phyloP scores from a whole-genome alignment of 1,284 basidiomycete species.

The Sanguinoderma infundibulare region DNA sequence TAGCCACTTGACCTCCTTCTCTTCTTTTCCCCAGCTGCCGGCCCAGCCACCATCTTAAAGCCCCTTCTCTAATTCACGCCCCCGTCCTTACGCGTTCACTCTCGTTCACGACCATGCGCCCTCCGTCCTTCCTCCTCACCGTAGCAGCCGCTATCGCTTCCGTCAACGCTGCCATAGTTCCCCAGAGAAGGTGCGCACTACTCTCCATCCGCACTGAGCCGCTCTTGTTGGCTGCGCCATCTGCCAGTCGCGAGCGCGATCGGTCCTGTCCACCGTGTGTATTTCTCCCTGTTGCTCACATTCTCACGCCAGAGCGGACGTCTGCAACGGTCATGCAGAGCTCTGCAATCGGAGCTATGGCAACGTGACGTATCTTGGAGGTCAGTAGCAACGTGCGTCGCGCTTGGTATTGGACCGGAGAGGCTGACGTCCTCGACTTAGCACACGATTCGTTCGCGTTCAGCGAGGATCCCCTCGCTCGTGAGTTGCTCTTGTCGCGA shows the following conservation, averaged over 20 bases:
- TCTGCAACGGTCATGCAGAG: constrained; percentile 60
- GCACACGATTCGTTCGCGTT: constrained; percentile 76
- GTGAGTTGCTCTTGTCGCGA: constrained; percentile 38
- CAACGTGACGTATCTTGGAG: constrained; percentile 64
- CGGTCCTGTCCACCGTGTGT: neutral
- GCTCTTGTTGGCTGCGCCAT: neutral
- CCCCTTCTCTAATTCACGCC: constrained; percentile 1
- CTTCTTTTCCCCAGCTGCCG: constrained; percentile 21
- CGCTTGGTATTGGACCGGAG: neutral
- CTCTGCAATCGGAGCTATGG: constrained; percentile 66
- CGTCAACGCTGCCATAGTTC: constrained; percentile 16
- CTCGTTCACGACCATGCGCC: constrained; percentile 19
- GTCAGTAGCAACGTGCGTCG: constrained; percentile 19
- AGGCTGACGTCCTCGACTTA: constrained; percentile 16
- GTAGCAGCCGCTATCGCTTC: constrained; percentile 15
- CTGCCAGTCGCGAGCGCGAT: neutral
- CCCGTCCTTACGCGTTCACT: constrained; percentile 3
- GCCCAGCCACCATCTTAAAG: constrained; percentile 20
- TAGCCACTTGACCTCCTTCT: constrained; percentile 16
- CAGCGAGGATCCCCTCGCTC: constrained; percentile 49
- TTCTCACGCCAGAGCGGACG: constrained; percentile 24
- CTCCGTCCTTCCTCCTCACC: constrained; percentile 13
- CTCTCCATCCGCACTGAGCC: neutral
- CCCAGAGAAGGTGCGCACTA: constrained; percentile 16
- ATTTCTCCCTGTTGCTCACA: neutral